These are phyloP conservation scores for Cinnamomum micranthum DNA, from an alignment of 164 flowering plant genomes.

Conservation along the genomic window DNA sequence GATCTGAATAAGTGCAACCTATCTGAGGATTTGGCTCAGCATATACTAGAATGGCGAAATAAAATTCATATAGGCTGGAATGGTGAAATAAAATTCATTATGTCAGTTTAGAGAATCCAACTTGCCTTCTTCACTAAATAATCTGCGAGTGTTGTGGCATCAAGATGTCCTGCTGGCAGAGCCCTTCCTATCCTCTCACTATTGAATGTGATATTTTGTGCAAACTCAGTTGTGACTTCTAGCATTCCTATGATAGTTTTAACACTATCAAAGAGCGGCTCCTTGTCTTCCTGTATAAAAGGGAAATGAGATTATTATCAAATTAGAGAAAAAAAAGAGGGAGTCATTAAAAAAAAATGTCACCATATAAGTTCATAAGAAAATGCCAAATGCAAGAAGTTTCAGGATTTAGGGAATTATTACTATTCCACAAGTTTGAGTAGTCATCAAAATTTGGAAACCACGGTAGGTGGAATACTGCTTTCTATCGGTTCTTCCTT, in stretches of 20 bases:
- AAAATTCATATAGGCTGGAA: no score
- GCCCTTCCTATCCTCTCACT: conserved; percentile 62
- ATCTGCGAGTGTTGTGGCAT: conserved; percentile 99
- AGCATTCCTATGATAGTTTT: conserved; percentile 87
- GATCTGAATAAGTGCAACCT: no score
- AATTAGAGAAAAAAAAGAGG: neutral
- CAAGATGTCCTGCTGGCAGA: conserved; percentile 96
- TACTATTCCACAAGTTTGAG: neutral
- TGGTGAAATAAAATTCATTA: no score
- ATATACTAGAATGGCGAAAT: no score
- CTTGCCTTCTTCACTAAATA: conserved; percentile 91
- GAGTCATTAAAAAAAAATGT: no score
- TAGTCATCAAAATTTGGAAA: neutral
- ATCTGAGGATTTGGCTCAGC: no score
- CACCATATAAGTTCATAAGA: no score
- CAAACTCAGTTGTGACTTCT: conserved; percentile 95
- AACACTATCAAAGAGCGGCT: conserved; percentile 91
- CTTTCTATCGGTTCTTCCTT: neutral
- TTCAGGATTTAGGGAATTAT: neutral
- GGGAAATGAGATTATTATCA: neutral
- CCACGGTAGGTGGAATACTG: neutral
- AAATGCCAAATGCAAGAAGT: neutral
- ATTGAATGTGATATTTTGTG: conserved; percentile 83
- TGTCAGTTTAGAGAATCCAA: neutral
- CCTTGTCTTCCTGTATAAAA: conserved; percentile 86